Evolutionary conservation across 305 asterid genomes (phyloP).

Genomic region (Solanum chacoense): DNA sequence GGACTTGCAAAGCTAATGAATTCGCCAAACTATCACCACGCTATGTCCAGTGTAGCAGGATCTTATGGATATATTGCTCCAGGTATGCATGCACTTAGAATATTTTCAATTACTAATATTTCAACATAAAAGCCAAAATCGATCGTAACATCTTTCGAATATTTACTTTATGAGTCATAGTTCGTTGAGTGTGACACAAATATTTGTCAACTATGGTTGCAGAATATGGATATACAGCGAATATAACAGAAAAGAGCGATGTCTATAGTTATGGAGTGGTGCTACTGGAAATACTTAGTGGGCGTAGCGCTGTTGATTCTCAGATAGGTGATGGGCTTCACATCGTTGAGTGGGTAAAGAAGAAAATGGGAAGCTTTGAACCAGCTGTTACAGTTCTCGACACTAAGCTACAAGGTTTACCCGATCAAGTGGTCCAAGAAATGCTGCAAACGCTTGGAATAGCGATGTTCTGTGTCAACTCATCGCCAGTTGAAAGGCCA

Average conservation of each 20-base stretch:
- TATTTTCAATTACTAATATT: not conserved
- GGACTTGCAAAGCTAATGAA: constrained; percentile 91
- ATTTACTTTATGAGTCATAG: not conserved
- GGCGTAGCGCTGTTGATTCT: constrained; percentile 72
- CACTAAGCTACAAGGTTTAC: constrained; percentile 67
- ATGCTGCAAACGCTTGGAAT: constrained; percentile 97
- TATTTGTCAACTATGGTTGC: constrained; percentile 13
- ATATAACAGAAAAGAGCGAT: constrained; percentile 93
- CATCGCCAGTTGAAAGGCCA: constrained; percentile 80
- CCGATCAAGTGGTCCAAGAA: constrained; percentile 88
- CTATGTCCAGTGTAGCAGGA: constrained; percentile 85
- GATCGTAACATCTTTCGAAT: not conserved
- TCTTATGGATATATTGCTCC: constrained; percentile 95
- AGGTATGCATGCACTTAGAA: constrained; percentile 35
- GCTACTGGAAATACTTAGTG: constrained; percentile 70
- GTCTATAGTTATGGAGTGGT: constrained; percentile 95
- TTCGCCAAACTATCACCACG: constrained; percentile 84
- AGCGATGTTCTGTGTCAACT: constrained; percentile 89
- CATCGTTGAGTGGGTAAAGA: constrained; percentile 94
- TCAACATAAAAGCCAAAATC: not conserved
- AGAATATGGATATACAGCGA: constrained; percentile 81
- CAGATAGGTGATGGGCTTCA: constrained; percentile 80
- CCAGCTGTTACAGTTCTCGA: constrained; percentile 75
- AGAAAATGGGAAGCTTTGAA: constrained; percentile 95
- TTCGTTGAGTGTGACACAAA: not conserved